phyloP scores from a whole-genome alignment of 2,329 filamentous ascomycete species.

The Colletotrichum tofieldiae region DNA sequence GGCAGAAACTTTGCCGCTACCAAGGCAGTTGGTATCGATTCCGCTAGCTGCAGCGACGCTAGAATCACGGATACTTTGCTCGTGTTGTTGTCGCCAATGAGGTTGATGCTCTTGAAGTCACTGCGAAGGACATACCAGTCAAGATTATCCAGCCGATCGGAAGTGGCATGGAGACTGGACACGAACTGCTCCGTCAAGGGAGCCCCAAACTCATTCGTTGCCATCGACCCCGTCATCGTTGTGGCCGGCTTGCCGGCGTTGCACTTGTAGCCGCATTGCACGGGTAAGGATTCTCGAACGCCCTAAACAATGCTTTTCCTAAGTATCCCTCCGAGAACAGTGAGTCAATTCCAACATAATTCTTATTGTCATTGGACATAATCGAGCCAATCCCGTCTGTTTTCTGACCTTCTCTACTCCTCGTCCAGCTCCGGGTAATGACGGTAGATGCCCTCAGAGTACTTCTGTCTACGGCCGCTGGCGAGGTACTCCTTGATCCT shows the following conservation, averaged over 20 bases:
- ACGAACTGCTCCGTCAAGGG: neutral
- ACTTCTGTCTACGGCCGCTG: slow-evolving; percentile 75
- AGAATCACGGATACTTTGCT: neutral
- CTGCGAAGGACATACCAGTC: no score
- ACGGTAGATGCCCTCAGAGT: slow-evolving; percentile 77
- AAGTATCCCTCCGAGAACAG: no score
- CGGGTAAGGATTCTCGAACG: no score
- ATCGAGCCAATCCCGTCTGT: no score
- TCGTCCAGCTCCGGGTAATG: slow-evolving; percentile 82
- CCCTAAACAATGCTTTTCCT: no score
- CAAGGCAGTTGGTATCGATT: neutral
- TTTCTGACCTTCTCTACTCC: slow-evolving; percentile 11
- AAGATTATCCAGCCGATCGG: no score
- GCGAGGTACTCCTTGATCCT: slow-evolving; percentile 79
- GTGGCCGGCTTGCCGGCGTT: neutral
- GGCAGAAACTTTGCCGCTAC: neutral
- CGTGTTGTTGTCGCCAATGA: neutral
- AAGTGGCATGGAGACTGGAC: no score
- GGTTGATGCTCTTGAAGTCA: neutral
- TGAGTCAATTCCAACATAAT: no score
- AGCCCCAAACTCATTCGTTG: neutral
- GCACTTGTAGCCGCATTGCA: neutral
- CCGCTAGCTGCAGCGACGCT: no score
- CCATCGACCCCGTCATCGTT: neutral
- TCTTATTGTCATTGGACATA: neutral